Base-by-base conservation (phyloP, 2,329 filamentous ascomycete species). In the Blastomyces parvus region DNA sequence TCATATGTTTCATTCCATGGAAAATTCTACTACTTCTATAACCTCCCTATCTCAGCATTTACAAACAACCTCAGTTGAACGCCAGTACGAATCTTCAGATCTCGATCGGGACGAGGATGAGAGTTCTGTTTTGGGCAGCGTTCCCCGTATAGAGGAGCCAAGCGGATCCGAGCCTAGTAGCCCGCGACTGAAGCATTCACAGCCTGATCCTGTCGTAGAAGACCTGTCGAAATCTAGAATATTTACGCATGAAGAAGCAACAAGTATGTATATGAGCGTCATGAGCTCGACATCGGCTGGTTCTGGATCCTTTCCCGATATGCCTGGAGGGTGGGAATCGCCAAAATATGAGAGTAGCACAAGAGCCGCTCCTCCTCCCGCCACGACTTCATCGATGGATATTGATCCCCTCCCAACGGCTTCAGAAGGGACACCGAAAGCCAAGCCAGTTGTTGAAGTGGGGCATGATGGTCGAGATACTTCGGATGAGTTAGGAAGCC, bases 211-310 rank as follows among this genome's bases (percentile, higher is more conserved):
- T 19, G 27, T 40, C 33, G 27, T 40, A 5, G 74, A 74, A 57
- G 74, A 79, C 38, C 73, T 81, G n/a, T 72, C 75, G 7, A 74
- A 79, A 63, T 81, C 79, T 3, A 79, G 72, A 65, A 67, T 80
- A 56, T 81, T 80, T 63, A 78, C 77, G 52, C 77, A 78, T 63
- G 78, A 80, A 64, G 78, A 81, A 68, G 79, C 79, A n/a, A 74
- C 79, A 63, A 81, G 79, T 66, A 76, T 81, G 73, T 81, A 81
- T 63, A 79, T 81, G 78, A 81, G 85, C 70, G 85, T 83, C 13
- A 77, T 86, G 62, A 84, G 82, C 64, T 74, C 76, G 46, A 72
- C 71, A 11, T 72, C 74, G 30, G 66, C 63, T 25, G 69, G 56
- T 8, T 60, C 64, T 40, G 64, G 62, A 59, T 73, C 74, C 55